phyloP scores from a whole-genome alignment of 768 basidiomycete species.

The Suillus occidentalis region DNA sequence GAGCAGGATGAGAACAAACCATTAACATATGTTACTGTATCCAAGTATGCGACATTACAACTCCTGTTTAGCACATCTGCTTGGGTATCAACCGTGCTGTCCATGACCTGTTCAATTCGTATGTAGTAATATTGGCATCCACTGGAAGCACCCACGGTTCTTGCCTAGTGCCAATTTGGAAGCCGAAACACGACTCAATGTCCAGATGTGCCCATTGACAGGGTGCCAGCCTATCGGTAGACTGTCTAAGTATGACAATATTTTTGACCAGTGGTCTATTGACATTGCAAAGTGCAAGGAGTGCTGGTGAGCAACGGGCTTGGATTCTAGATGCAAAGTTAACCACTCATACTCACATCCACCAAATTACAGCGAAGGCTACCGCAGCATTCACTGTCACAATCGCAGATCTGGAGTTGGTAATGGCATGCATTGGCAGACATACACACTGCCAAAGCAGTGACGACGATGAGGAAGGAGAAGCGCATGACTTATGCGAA shows the following conservation, averaged over 20 bases:
- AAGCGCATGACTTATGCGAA: background rate
- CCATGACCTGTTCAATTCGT: background rate
- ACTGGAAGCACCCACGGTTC: no score
- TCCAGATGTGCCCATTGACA: background rate
- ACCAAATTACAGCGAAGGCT: no score
- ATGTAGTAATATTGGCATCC: background rate
- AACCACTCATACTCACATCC: background rate
- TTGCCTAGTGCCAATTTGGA: background rate
- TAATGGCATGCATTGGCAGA: background rate
- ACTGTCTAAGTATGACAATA: background rate
- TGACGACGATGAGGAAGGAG: background rate
- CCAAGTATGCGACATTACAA: background rate
- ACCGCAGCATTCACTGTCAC: background rate
- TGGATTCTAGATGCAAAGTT: background rate
- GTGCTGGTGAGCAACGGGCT: background rate
- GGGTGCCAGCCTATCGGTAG: no score
- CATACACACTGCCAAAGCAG: background rate
- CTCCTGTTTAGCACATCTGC: background rate
- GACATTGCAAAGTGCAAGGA: background rate
- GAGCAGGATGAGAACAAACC: background rate
- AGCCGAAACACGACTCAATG: no score
- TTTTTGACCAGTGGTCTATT: background rate
- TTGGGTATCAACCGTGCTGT: background rate
- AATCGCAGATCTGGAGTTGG: no score
- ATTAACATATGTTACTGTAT: background rate